Percentiles rank a stretch among this genome's conserved stretches.
These are phyloP conservation scores for Botrytis medusae DNA, from an alignment of 2,329 filamentous ascomycete species.

Conservation along the genomic window DNA sequence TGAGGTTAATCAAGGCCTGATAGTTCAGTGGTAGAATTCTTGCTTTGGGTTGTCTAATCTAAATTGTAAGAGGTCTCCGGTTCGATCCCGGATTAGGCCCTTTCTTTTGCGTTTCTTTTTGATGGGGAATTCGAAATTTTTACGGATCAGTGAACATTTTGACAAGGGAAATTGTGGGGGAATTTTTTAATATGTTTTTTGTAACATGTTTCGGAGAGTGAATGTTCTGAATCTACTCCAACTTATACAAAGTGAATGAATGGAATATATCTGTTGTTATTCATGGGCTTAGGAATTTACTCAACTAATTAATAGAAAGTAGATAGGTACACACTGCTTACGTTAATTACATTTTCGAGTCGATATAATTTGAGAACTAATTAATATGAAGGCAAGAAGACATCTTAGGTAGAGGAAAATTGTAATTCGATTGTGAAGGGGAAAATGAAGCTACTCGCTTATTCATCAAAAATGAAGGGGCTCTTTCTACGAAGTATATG, in stretches of 20 bases:
- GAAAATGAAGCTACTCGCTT: background rate
- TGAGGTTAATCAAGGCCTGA: background rate
- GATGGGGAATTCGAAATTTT: background rate
- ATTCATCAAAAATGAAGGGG: background rate
- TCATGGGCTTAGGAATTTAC: background rate
- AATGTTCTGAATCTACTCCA: too few species aligned
- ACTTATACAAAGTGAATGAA: too few species aligned
- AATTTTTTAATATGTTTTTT: background rate
- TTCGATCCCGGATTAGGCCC: constrained; percentile 17
- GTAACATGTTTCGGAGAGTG: rapidly evolving
- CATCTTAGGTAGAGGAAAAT: background rate
- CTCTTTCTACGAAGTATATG: background rate
- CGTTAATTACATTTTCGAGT: background rate
- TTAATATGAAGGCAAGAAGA: too few species aligned
- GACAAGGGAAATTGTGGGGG: background rate
- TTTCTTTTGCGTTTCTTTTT: background rate
- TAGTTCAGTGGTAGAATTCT: constrained; percentile 19
- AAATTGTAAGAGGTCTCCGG: constrained; percentile 15
- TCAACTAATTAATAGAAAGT: background rate
- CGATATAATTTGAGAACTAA: background rate
- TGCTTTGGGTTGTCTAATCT: background rate
- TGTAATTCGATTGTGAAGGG: background rate
- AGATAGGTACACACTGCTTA: background rate
- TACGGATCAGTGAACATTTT: background rate
- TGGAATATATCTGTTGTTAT: background rate